A percentile compares a stretch with the other conserved stretches of the same genome.
phyloP scores from a whole-genome alignment of 352 stramenopile species.

The Globisporangium rhizosaccharum region DNA sequence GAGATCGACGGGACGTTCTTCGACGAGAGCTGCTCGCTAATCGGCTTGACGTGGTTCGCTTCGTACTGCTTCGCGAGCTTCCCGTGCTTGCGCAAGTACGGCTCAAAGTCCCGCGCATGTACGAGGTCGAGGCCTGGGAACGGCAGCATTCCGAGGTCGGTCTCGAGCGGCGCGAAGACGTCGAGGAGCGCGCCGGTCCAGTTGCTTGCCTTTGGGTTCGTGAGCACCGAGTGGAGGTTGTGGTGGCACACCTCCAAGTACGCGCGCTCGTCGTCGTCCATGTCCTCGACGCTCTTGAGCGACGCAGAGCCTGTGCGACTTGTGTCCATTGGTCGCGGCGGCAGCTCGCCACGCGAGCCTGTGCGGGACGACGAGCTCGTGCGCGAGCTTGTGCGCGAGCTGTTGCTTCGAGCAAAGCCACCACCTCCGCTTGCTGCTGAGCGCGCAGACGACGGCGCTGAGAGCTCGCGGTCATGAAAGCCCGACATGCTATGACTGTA shows the following conservation, averaged over 20 bases:
- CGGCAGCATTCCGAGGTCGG: constrained; percentile 61
- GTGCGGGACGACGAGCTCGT: constrained; percentile 23
- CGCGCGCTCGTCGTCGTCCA: constrained; percentile 57
- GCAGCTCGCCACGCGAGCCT: constrained; percentile 12
- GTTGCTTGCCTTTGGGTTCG: constrained; percentile 67
- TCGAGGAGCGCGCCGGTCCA: constrained; percentile 71
- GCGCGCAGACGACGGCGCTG: constrained; percentile 26
- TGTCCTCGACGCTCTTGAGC: constrained; percentile 24
- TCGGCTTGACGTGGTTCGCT: constrained; percentile 68
- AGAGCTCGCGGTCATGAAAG: constrained; percentile 15
- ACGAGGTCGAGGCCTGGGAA: constrained; percentile 61
- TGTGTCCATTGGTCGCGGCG: not conserved
- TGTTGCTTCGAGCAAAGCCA: constrained; percentile 6
- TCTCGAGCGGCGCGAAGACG: constrained; percentile 64
- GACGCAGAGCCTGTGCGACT: not conserved
- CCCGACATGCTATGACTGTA: constrained; percentile 13
- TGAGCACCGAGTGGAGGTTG: constrained; percentile 84
- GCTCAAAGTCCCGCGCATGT: constrained; percentile 64
- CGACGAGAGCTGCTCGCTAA: constrained; percentile 80
- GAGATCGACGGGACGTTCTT: constrained; percentile 77
- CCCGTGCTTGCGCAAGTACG: constrained; percentile 69
- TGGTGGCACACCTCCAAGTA: constrained; percentile 68
- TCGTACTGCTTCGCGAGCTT: constrained; percentile 60
- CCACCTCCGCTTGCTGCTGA: constrained; percentile 4
- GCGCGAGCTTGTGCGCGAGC: constrained; percentile 29